phyloP scores from a whole-genome alignment of 106 monocot genomes.

The Dioscorea dumetorum region DNA sequence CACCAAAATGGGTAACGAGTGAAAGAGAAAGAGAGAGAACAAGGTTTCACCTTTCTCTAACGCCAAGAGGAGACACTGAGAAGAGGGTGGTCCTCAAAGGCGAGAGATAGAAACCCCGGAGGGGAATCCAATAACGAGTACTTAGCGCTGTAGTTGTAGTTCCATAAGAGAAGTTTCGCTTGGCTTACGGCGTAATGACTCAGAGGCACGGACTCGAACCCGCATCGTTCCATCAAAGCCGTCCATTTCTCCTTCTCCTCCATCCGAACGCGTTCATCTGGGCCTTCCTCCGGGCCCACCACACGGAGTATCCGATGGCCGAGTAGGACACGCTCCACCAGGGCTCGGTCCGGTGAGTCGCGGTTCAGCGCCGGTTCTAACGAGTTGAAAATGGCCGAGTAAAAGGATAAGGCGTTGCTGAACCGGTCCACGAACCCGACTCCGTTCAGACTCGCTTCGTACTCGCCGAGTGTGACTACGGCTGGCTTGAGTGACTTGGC shows the following conservation, averaged over 20 bases:
- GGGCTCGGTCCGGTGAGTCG: constrained; percentile 46
- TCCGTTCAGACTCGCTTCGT: constrained; percentile 48
- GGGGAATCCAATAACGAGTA: constrained; percentile 62
- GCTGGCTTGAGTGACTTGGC: constrained; percentile 54
- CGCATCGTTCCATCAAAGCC: constrained; percentile 61
- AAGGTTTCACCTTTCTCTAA: constrained; percentile 4
- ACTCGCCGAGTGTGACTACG: constrained; percentile 89
- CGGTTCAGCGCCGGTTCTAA: constrained; percentile 62
- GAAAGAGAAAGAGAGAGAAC: not conserved
- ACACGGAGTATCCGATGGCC: constrained; percentile 47
- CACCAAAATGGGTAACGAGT: not conserved
- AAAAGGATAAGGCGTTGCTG: constrained; percentile 53
- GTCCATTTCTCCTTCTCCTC: constrained; percentile 53
- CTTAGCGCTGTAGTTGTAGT: constrained; percentile 73
- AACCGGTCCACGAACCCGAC: constrained; percentile 57
- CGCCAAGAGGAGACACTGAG: constrained; percentile 89
- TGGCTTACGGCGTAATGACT: constrained; percentile 95
- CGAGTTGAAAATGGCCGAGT: constrained; percentile 72
- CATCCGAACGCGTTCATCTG: constrained; percentile 48
- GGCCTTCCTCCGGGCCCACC: constrained; percentile 32
- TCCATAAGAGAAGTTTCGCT: constrained; percentile 85
- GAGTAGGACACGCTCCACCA: constrained; percentile 58
- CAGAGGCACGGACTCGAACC: constrained; percentile 37
- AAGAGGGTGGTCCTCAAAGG: constrained; percentile 66
- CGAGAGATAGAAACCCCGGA: constrained; percentile 64